phyloP scores from a whole-genome alignment of 1,284 basidiomycete species.

The Apiotrichum akiyoshidainum region DNA sequence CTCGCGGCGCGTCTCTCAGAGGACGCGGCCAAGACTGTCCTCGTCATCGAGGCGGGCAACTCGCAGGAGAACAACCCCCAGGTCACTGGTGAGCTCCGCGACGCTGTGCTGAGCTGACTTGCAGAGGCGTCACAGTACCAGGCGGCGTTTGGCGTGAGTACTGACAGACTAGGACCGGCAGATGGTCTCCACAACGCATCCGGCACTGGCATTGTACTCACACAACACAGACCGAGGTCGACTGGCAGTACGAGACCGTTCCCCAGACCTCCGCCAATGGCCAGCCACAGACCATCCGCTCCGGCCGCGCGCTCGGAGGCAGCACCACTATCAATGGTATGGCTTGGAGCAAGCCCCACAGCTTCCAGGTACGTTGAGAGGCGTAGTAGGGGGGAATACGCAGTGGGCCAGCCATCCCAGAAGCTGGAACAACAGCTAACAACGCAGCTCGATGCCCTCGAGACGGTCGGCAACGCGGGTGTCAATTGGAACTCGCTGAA shows the following conservation, averaged over 20 bases:
- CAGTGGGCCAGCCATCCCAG: too few relatives aligned
- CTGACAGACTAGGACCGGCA: not conserved
- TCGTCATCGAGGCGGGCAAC: conserved; percentile 43
- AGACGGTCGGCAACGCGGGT: conserved; percentile 36
- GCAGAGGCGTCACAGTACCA: conserved; percentile 20
- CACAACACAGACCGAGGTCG: conserved; percentile 25
- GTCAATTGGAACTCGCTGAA: conserved; percentile 41
- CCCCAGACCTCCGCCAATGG: conserved; percentile 34
- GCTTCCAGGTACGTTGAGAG: conserved; percentile 24
- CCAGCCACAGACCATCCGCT: conserved; percentile 22
- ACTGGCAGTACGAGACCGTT: conserved; percentile 42
- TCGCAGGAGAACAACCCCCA: conserved; percentile 29
- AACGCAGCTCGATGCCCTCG: conserved; percentile 34
- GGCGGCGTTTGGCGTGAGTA: conserved; percentile 27
- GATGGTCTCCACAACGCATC: too few relatives aligned
- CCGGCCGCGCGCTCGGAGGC: conserved; percentile 40
- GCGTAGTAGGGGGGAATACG: too few relatives aligned
- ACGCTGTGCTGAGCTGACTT: too few relatives aligned
- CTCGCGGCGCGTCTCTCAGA: conserved; percentile 63
- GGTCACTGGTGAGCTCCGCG: conserved; percentile 26
- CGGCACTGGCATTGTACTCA: not conserved
- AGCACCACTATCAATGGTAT: conserved; percentile 49
- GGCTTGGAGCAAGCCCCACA: conserved; percentile 45
- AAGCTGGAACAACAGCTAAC: not conserved
- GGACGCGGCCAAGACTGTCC: conserved; percentile 53